phyloP scores from a whole-genome alignment of 495 filamentous ascomycete genomes.

The Podospora tetraspora region DNA sequence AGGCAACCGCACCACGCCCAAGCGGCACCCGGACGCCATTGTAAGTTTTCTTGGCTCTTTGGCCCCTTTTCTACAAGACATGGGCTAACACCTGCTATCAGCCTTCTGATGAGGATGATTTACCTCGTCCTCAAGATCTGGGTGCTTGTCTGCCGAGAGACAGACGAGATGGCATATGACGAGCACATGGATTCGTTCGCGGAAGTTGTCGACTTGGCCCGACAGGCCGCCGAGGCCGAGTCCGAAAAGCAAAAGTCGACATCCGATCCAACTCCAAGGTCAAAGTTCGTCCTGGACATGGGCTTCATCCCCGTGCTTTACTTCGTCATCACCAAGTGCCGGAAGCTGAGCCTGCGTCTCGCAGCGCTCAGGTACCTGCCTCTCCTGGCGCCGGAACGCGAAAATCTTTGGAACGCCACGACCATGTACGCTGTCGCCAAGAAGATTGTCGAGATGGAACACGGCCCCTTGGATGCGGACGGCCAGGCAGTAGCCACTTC shows the following conservation, averaged over 20 bases:
- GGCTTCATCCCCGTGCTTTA: conserved; percentile 41
- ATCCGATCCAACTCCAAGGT: background rate
- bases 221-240: conserved; percentile 4
- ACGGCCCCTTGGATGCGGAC: conserved; percentile 18
- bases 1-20: conserved; percentile 4
- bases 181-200: conserved; percentile 19
- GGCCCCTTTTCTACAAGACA: background rate
- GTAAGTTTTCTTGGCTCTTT: background rate
- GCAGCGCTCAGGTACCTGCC: conserved; percentile 29
- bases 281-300: conserved; percentile 42
- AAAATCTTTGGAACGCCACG: conserved; percentile 30
- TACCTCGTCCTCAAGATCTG: conserved; percentile 20
- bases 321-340: conserved; percentile 43
- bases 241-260: background rate
- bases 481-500: too few species aligned
- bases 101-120: conserved; percentile 21
- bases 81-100: background rate
- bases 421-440: conserved; percentile 24
- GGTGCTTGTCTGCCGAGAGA: conserved; percentile 23
- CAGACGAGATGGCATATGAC: conserved; percentile 28
- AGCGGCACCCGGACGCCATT: background rate
- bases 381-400: conserved; percentile 16
- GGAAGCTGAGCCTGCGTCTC: conserved; percentile 33
- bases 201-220: conserved; percentile 20
- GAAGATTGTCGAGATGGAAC: conserved; percentile 33